A percentile compares a stretch with the other conserved stretches of the same genome.
Conservation (phyloP, 371 early-diverging fungal genomes). For the Apophysomyces sp. region DNA sequence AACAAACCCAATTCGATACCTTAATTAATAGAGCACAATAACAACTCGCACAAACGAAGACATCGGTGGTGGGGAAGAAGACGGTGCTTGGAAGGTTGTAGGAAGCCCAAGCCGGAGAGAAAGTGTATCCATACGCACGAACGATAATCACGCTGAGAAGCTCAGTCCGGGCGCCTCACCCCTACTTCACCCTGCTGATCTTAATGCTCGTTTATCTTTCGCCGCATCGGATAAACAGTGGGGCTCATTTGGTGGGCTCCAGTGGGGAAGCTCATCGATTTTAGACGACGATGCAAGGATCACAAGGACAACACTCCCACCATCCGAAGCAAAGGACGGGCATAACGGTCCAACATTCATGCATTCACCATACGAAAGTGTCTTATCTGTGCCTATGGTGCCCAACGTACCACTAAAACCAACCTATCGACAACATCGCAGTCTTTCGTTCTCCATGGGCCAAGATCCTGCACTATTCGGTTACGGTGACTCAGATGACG, state of each 20-base stretch:
- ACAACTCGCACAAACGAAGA: background rate
- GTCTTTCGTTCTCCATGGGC: slow-evolving; percentile 51
- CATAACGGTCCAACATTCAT: background rate
- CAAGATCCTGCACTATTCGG: slow-evolving; percentile 47
- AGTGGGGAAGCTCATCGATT: slow-evolving; percentile 38
- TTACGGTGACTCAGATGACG: slow-evolving; percentile 38
- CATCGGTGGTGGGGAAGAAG: background rate
- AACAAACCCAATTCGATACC: background rate
- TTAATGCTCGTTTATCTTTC: background rate
- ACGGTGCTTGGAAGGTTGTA: slow-evolving; percentile 15
- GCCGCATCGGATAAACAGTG: slow-evolving; percentile 12
- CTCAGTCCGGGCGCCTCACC: background rate
- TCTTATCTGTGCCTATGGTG: slow-evolving; percentile 46
- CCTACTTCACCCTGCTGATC: background rate
- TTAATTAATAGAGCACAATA: background rate
- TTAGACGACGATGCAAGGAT: slow-evolving; percentile 24
- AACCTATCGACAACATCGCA: slow-evolving; percentile 47
- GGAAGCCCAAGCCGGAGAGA: slow-evolving; percentile 17
- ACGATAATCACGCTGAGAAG: background rate
- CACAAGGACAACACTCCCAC: background rate
- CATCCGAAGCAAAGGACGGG: background rate
- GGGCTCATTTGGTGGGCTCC: slow-evolving; percentile 47
- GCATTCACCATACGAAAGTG: slow-evolving; percentile 10
- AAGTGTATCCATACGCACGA: background rate
- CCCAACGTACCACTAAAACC: slow-evolving; percentile 41